Conservation (phyloP, 2,329 filamentous ascomycete genomes). For the Mariannaea sp. region DNA sequence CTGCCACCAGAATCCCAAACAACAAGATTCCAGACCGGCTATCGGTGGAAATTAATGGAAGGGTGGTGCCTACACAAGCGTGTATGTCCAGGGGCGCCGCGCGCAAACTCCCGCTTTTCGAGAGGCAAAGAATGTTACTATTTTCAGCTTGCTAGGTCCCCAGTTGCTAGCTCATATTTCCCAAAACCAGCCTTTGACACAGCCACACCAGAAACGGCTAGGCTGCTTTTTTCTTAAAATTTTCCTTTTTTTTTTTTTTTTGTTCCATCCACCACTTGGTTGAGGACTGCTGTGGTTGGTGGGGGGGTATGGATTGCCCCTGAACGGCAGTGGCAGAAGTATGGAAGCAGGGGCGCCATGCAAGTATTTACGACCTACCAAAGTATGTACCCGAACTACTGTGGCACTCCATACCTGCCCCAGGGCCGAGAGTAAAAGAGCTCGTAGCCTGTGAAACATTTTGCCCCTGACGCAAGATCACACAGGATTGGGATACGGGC, state of each 20-base stretch:
- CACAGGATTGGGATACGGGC: too few species aligned
- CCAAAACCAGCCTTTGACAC: neutral
- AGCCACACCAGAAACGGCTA: neutral
- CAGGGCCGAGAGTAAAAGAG: neutral
- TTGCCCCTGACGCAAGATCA: too few species aligned
- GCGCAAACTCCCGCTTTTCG: too few species aligned
- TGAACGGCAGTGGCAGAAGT: conserved; percentile 10
- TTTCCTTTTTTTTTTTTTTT: too few species aligned
- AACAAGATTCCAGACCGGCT: too few species aligned
- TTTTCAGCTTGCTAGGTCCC: conserved; percentile 26
- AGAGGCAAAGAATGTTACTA: conserved; percentile 22
- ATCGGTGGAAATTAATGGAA: neutral
- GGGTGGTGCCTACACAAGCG: too few species aligned
- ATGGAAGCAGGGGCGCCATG: conserved; percentile 1
- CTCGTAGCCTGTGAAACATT: neutral
- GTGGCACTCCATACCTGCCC: too few species aligned
- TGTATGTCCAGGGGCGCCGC: too few species aligned
- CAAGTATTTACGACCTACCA: too few species aligned
- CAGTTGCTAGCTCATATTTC: neutral
- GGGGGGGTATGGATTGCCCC: conserved; percentile 4
- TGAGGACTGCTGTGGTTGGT: conserved; percentile 2
- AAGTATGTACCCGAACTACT: too few species aligned
- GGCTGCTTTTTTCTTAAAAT: too few species aligned
- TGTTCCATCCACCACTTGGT: neutral
- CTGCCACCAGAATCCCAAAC: conserved; percentile 2